phyloP scores from a whole-genome alignment of 305 asterid species.

The Euphrasia arctica region DNA sequence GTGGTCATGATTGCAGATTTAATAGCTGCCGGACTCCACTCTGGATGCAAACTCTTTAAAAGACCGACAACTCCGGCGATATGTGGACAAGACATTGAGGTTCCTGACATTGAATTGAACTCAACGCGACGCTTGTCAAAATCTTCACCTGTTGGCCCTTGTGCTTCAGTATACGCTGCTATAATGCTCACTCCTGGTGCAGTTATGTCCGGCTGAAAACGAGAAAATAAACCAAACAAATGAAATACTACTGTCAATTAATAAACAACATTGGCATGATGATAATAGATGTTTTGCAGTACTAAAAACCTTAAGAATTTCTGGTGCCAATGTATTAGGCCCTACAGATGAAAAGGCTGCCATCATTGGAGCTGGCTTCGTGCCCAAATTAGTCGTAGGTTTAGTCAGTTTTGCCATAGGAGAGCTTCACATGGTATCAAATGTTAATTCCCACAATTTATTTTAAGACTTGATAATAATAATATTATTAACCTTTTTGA shows the following conservation, averaged over 20 bases:
- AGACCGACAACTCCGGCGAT: constrained; percentile 79
- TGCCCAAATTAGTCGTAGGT: constrained; percentile 50
- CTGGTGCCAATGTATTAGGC: constrained; percentile 70
- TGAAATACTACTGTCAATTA: no score
- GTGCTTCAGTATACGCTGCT: constrained; percentile 72
- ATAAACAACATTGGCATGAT: not conserved
- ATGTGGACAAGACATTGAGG: constrained; percentile 97
- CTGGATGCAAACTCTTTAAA: constrained; percentile 73
- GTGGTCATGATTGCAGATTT: constrained; percentile 56
- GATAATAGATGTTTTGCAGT: no score
- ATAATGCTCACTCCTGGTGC: constrained; percentile 89
- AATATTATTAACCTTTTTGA: constrained; percentile 12
- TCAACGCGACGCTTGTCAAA: constrained; percentile 52
- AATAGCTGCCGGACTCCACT: constrained; percentile 71
- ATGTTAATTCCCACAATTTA: no score
- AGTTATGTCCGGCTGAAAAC: constrained; percentile 80
- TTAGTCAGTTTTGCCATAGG: constrained; percentile 55
- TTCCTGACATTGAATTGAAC: constrained; percentile 67
- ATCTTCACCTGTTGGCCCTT: constrained; percentile 56
- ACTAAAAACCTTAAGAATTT: constrained; percentile 60
- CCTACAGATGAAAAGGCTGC: constrained; percentile 92
- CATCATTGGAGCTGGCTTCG: constrained; percentile 91
- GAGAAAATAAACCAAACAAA: not conserved
- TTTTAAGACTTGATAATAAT: no score
- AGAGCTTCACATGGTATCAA: constrained; percentile 33